Evolutionary conservation across 2,329 filamentous ascomycete genomes (phyloP).

Genomic region (Boeremia exigua): DNA sequence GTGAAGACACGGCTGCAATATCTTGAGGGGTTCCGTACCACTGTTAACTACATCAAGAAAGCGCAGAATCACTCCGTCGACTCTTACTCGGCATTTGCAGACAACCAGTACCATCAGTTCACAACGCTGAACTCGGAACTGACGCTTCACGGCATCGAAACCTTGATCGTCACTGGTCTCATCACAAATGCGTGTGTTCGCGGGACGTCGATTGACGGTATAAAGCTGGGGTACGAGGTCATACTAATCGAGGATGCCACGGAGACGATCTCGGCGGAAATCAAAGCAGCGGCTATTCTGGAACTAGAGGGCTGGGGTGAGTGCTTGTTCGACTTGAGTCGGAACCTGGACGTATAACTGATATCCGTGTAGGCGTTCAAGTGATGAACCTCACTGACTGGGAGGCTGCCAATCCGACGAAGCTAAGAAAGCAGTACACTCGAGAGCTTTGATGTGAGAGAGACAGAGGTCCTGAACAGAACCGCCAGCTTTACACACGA

Average conservation of each 20-base stretch:
- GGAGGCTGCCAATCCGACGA: slow-evolving; percentile 21
- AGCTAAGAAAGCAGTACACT: slow-evolving; percentile 4
- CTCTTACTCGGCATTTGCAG: slow-evolving; percentile 32
- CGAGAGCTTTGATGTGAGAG: slow-evolving; percentile 9
- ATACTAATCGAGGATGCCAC: slow-evolving; percentile 33
- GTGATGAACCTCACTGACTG: slow-evolving; percentile 29
- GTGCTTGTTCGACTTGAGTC: not conserved
- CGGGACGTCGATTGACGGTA: slow-evolving; percentile 31
- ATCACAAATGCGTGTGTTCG: slow-evolving; percentile 31
- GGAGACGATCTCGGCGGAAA: slow-evolving; percentile 22
- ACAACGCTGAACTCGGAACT: slow-evolving; percentile 28
- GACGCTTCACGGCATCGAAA: slow-evolving; percentile 24
- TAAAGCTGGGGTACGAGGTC: slow-evolving; percentile 31
- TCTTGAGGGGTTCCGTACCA: slow-evolving; percentile 26
- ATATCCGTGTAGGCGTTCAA: slow-evolving; percentile 20
- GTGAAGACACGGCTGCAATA: slow-evolving; percentile 27
- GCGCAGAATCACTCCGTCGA: slow-evolving; percentile 31
- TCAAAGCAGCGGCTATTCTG: slow-evolving; percentile 22
- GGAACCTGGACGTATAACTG: not conserved
- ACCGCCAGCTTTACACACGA: no score
- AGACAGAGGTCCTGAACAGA: not conserved
- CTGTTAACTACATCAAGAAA: slow-evolving; percentile 35
- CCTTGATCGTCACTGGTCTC: slow-evolving; percentile 26
- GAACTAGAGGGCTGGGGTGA: slow-evolving; percentile 29
- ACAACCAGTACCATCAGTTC: slow-evolving; percentile 34